Evolutionary conservation across 495 filamentous ascomycete species (phyloP), one percentile per base, ranked within the genome.

Genomic region (Staphylotrichum longicolle): DNA sequence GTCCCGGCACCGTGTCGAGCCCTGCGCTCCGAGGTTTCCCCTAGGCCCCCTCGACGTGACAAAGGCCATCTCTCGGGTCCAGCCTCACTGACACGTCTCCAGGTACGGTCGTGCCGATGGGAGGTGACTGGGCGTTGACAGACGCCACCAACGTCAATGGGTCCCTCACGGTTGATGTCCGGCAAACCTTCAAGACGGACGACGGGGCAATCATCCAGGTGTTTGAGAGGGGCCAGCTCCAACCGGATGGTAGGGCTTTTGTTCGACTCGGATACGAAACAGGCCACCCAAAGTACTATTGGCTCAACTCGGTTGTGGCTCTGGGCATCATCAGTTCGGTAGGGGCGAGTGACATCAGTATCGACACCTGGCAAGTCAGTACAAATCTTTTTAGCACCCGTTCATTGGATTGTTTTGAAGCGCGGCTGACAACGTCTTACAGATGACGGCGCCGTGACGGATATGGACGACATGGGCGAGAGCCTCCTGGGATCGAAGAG

Each of bases 61-160:
- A 27, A 27, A 27, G 20, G 20, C 20, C 20, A 27, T 27, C 20
- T 27, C 20, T 27, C 20, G 20, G 1, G 20, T 27, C 20, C 20
- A 27, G 20, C 20, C 20, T 27, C 20, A 27, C 20, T 27, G 20
- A 8, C 20, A 20, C n/a, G 7, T 20, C n/a, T 32, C 20, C 10
- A 68, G 66, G 66, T 3, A 66, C 58, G 27, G 58, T 64, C 4
- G 30, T 66, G 3, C 66, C 66, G 3, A 50, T 63, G 9, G 66
- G 64, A 1, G 66, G 42, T 6, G 64, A 69, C 20, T 69, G 64
- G 66, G 66, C 57, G 10, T 57, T 69, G 10, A 37, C 58, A 15
- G 64, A 66, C 44, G 35, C 41, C 27, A 62, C 60, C 27, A 20
- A 58, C 41, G 15, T 7, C 11, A 63, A 66, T 40, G 49, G 40